Evolutionary conservation across 345 rosid species (phyloP), one percentile per base, ranked within the genome.

Genomic region (Trapa incisa): DNA sequence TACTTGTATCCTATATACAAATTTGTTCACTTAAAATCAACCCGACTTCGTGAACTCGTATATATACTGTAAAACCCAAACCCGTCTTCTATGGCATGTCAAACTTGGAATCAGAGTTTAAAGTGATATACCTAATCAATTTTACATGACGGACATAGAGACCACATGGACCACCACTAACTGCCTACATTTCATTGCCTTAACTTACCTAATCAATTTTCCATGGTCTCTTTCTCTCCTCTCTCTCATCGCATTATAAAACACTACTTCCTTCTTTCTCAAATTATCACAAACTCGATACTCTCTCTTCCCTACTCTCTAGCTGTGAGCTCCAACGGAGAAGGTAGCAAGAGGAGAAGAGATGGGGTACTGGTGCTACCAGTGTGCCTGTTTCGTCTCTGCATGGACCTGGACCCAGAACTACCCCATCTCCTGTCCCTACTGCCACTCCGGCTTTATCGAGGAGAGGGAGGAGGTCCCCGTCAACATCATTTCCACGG

Each of bases 341-440:
- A n/a, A n/a, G 35, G 6, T n/a, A 9, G 35, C 11, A 16, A 50
- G 54, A 50, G 54, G 2, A 12, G 60, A 39, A 68, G 64, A 42
- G 38, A 78, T 78, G 81, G 77, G 86, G 72, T 86, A 76, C 52
- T 89, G 96, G 96, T 89, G 96, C 68, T 80, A 89, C 72, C 76
- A 90, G 56, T 89, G 96, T 68, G 73, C 84, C 6, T 81, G 86
- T 61, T 80, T 83, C 75, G 75, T 85, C 76, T 22, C 29, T 22
- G 29, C 29, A 22, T 65, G 74, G 69, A 79, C 73, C 45, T 50
- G 36, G 35, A 42, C 78, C 42, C 75, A 53, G 14, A 67, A 65
- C 47, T 74, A 60, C 61, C 39, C 61, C 70, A 50, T 80, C 52
- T 64, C 83, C 2, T 89, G 96, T 70, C 87, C 92, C 39, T 72